phyloP scores from a whole-genome alignment of 2,329 filamentous ascomycete species.

The Gremmenia infestans region DNA sequence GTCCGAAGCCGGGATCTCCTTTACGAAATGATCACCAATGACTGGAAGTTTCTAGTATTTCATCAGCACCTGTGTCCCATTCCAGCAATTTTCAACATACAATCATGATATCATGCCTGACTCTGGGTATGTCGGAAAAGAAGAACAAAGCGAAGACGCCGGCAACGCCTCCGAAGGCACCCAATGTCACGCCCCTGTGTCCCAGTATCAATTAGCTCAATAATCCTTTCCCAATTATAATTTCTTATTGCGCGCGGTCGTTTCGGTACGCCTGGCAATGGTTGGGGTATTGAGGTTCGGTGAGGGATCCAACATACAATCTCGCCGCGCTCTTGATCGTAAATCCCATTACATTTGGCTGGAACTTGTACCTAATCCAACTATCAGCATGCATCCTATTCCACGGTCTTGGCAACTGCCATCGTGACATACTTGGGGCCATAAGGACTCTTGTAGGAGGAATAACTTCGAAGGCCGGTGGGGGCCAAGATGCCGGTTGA shows the following conservation, averaged over 20 bases:
- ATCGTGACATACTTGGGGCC: conserved; percentile 56
- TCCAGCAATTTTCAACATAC: conserved; percentile 33
- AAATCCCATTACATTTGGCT: conserved; percentile 50
- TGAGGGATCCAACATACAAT: conserved; percentile 40
- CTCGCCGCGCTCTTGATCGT: conserved; percentile 43
- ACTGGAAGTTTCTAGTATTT: conserved; percentile 47
- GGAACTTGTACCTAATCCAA: conserved; percentile 50
- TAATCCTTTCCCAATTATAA: neutral
- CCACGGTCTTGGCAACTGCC: neutral
- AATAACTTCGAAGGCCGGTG: conserved; percentile 13
- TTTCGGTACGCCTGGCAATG: neutral
- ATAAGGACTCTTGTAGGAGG: conserved; percentile 55
- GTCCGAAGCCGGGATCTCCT: conserved; percentile 52
- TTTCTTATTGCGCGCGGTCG: neutral
- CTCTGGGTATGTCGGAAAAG: conserved; percentile 58
- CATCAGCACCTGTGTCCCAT: conserved; percentile 3
- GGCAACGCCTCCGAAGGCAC: conserved; percentile 52
- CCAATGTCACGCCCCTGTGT: conserved; percentile 46
- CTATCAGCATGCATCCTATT: conserved; percentile 9
- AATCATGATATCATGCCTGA: conserved; percentile 55
- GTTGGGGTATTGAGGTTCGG: neutral
- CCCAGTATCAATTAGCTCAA: conserved; percentile 3
- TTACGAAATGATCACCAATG: conserved; percentile 45
- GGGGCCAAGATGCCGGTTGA: conserved; percentile 18
- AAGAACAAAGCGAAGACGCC: conserved; percentile 51